Evolutionary conservation across 176 grass and related monocot genomes (phyloP).

Genomic region (Tillandsia fasciculata): DNA sequence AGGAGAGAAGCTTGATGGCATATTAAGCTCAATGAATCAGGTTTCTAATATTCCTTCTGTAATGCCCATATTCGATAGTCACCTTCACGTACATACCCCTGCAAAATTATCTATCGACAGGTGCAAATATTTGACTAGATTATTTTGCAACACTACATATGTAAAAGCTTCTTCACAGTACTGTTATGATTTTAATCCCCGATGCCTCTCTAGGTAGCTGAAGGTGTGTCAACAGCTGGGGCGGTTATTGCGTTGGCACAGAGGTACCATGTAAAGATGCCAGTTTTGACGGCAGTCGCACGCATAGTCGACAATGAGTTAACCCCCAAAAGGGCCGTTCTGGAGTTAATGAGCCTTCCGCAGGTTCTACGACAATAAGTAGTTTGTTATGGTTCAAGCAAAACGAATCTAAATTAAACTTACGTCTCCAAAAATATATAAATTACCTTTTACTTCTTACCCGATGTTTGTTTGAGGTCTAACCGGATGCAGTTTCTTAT

Average conservation of each 20-base stretch:
- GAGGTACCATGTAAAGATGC: conserved; percentile 95
- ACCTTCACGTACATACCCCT: too few species aligned
- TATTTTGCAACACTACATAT: too few species aligned
- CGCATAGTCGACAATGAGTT: conserved; percentile 89
- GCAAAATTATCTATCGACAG: too few species aligned
- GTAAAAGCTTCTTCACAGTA: neutral
- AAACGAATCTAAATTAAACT: neutral
- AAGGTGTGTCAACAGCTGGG: conserved; percentile 90
- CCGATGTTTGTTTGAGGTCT: too few species aligned
- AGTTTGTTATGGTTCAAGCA: conserved; percentile 3
- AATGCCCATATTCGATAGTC: neutral
- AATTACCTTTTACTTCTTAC: neutral
- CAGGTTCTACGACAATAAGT: conserved; percentile 36
- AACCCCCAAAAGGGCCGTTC: conserved; percentile 75
- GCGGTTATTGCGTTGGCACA: conserved; percentile 89
- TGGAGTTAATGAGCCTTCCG: conserved; percentile 95
- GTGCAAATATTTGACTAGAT: too few species aligned
- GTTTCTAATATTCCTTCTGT: conserved; percentile 21
- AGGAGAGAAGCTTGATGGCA: conserved; percentile 70
- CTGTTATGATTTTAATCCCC: neutral
- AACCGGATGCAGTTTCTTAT: too few species aligned
- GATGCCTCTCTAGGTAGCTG: conserved; percentile 52
- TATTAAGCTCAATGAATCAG: conserved; percentile 89
- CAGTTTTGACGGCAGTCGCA: conserved; percentile 82
- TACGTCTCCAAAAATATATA: neutral